These are phyloP conservation scores for Chrysoporthe puriensis DNA, from an alignment of 2,329 filamentous ascomycete genomes.

Conservation along the genomic window DNA sequence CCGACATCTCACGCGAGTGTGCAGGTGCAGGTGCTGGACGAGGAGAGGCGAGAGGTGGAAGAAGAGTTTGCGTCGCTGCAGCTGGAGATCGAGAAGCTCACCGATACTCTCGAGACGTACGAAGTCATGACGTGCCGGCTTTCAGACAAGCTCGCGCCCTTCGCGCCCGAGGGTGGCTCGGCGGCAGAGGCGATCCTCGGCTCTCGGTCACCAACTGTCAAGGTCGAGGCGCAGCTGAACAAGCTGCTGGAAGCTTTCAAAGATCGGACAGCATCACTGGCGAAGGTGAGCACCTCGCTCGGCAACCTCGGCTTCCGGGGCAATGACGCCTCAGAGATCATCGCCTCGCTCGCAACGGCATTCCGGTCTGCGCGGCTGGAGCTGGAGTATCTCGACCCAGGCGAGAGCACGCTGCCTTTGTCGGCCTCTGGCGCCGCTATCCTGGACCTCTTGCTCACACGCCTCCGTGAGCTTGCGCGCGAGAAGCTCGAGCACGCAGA, in stretches of 20 bases:
- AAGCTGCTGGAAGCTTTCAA: conserved; percentile 49
- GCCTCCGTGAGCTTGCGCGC: conserved; percentile 53
- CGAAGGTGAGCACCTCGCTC: conserved; percentile 50
- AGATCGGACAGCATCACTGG: conserved; percentile 52
- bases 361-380: conserved; percentile 63
- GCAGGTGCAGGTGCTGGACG: conserved; percentile 48
- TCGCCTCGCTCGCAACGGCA: conserved; percentile 50
- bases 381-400: conserved; percentile 64
- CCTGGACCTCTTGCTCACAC: conserved; percentile 56
- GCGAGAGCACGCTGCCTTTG: conserved; percentile 58
- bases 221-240: conserved; percentile 49
- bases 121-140: conserved; percentile 45
- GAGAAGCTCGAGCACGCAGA: conserved; percentile 53
- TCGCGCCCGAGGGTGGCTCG: conserved; percentile 32
- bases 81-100: conserved; percentile 53
- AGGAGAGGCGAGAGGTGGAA: conserved; percentile 46
- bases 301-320: conserved; percentile 55
- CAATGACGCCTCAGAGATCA: conserved; percentile 50
- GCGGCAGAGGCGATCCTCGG: conserved; percentile 23
- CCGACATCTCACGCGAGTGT: conserved; percentile 42
- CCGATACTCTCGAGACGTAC: conserved; percentile 52
- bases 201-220: conserved; percentile 32
- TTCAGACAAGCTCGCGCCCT: conserved; percentile 40
- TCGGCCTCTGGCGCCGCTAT: conserved; percentile 58
- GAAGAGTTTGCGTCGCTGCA: conserved; percentile 54